phyloP scores from a whole-genome alignment of 345 rosid species.

The Mercurialis annua region DNA sequence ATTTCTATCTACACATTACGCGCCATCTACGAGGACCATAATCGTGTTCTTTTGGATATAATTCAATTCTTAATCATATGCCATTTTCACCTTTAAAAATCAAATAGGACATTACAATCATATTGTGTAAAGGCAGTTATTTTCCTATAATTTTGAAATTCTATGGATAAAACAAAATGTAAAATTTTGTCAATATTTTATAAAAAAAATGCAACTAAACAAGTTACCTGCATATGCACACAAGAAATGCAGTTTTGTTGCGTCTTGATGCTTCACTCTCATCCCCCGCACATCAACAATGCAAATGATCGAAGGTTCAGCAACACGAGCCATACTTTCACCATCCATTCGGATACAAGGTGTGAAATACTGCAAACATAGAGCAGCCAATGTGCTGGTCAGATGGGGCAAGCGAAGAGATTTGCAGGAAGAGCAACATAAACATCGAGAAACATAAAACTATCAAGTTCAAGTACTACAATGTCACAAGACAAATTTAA shows the following conservation, averaged over 20 bases:
- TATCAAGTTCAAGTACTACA: too few relatives aligned
- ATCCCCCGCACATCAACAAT: constrained; percentile 91
- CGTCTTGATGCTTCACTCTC: constrained; percentile 96
- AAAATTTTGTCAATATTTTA: neutral
- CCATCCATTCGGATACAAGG: constrained; percentile 97
- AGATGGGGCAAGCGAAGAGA: neutral
- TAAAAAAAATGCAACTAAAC: neutral
- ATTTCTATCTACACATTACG: neutral
- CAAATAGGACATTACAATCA: too few relatives aligned
- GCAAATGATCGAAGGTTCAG: constrained; percentile 85
- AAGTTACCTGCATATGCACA: constrained; percentile 88
- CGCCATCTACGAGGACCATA: neutral
- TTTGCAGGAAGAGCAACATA: too few relatives aligned
- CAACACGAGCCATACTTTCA: constrained; percentile 90
- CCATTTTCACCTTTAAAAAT: neutral
- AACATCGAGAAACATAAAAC: too few relatives aligned
- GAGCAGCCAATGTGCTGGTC: neutral
- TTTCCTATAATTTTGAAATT: neutral
- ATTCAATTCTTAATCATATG: neutral
- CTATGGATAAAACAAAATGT: neutral
- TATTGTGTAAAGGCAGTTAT: too few relatives aligned
- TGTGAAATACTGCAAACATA: constrained; percentile 59
- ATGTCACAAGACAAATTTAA: too few relatives aligned
- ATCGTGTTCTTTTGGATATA: neutral
- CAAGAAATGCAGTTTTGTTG: constrained; percentile 89